Conservation (phyloP, 1,284 basidiomycete species). For the Fomitopsis pinicola region DNA sequence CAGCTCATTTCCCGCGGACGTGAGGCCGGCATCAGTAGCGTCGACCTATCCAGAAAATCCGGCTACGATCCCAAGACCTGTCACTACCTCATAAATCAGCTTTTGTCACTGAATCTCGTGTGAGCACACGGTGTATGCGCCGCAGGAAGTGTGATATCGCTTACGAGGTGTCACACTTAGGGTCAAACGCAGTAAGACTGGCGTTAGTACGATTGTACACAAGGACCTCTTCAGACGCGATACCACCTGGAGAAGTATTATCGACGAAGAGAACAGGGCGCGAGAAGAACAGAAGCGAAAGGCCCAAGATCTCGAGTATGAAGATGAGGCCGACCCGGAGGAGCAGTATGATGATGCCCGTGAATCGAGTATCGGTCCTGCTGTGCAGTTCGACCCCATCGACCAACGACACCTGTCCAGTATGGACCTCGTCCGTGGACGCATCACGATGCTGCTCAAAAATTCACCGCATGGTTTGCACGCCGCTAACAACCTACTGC, state of each 20-base stretch:
- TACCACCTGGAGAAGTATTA: constrained; percentile 65
- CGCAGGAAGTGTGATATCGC: neutral
- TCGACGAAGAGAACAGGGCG: constrained; percentile 56
- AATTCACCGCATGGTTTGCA: constrained; percentile 65
- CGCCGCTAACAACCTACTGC: constrained; percentile 62
- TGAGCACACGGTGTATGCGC: constrained; percentile 35
- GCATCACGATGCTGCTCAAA: constrained; percentile 65
- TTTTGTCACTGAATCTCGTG: constrained; percentile 72
- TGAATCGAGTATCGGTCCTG: constrained; percentile 13
- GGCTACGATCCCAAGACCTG: constrained; percentile 88
- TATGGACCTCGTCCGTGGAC: constrained; percentile 58
- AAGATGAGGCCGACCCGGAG: constrained; percentile 26
- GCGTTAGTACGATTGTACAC: constrained; percentile 73
- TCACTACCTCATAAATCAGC: constrained; percentile 77
- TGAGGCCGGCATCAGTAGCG: constrained; percentile 72
- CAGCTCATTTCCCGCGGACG: constrained; percentile 80
- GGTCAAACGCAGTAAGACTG: constrained; percentile 70
- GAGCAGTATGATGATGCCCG: constrained; percentile 31
- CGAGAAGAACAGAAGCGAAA: constrained; percentile 22
- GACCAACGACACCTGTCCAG: constrained; percentile 74
- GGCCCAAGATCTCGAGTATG: constrained; percentile 24
- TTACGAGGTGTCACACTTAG: constrained; percentile 30
- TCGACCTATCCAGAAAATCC: constrained; percentile 74
- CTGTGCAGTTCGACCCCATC: constrained; percentile 62
- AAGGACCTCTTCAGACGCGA: constrained; percentile 74